Evolutionary conservation across 169 alveolate genomes (phyloP), one percentile per base, ranked within the genome.

Genomic region (Plasmodium falciparum): DNA sequence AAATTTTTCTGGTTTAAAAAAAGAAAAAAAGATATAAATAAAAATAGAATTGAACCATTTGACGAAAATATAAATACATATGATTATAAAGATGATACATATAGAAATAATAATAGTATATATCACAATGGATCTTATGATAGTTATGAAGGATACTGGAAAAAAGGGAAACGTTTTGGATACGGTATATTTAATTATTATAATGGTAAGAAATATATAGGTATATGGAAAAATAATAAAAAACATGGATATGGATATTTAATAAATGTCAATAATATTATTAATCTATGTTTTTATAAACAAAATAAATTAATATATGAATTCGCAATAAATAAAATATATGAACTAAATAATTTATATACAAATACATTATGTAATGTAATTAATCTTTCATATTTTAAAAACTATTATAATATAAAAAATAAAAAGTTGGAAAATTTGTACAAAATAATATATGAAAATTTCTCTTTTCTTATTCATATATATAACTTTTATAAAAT

Each of bases 101-200:
- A 49, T 52, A 72, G 22, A 39, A 49, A 49, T 33, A 22, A 49
- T 33, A 22, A 6, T 12, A 24, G n/a, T 33, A 4, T 56, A 0
- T 67, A 22, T 4, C 50, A 78, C 6, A 78, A 20, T 66, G 90
- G 47, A 22, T 15, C 20, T 43, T 80, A 62, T 62, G 54, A 80
- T 80, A 66, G 69, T 47, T 67, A 80, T 80, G 12, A 29, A 12
- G 90, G 90, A 0, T 80, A 67, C 20, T 80, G 90, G 90, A 49
- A 15, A 67, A 67, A 61, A 52, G 90, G 90, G 8, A 61, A 80
- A 20, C 67, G 29, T 54, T 24, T 54, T n/a, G 90, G 90, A 20
- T 80, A 66, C 26, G 90, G 90, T 0, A 20, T 80, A 26, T 80
- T 80, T 49, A 59, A 80, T 39, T 71, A 61, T 61, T 54, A 59